Evolutionary conservation across 805 yeast genomes (phyloP).

Genomic region (Priceomyces carsonii): DNA sequence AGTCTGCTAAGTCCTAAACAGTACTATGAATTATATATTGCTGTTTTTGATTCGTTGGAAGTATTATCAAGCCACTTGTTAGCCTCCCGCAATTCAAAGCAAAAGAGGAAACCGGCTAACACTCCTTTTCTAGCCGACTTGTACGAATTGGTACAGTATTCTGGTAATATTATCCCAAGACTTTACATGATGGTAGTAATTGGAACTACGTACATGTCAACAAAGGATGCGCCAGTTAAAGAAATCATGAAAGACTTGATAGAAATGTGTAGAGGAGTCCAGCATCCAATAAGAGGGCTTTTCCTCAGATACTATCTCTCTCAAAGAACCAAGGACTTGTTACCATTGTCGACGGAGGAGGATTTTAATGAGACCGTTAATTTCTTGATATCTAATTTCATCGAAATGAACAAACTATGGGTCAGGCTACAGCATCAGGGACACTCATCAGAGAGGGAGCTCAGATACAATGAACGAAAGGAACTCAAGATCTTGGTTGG

Average conservation of each 20-base stretch:
- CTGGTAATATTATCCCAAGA: conserved; percentile 91
- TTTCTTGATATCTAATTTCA: conserved; percentile 81
- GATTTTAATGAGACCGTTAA: conserved; percentile 69
- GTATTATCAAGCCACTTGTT: conserved; percentile 62
- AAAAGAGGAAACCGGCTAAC: conserved; percentile 39
- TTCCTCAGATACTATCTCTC: conserved; percentile 86
- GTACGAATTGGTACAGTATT: conserved; percentile 92
- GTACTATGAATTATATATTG: conserved; percentile 87
- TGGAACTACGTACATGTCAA: conserved; percentile 83
- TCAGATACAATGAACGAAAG: conserved; percentile 75
- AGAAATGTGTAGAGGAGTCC: conserved; percentile 97
- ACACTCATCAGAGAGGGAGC: conserved; percentile 75
- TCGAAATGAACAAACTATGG: conserved; percentile 98
- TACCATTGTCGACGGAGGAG: conserved; percentile 42
- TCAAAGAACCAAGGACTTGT: conserved; percentile 72
- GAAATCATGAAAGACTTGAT: conserved; percentile 95
- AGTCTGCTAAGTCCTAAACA: conserved; percentile 79
- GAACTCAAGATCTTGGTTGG: conserved; percentile 93
- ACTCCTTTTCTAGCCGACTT: conserved; percentile 68
- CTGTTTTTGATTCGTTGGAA: conserved; percentile 80
- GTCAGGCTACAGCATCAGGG: conserved; percentile 96
- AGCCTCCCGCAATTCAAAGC: conserved; percentile 67
- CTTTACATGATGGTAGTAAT: conserved; percentile 93
- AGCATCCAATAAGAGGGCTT: conserved; percentile 90
- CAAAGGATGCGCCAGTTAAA: conserved; percentile 73